Base-by-base conservation (phyloP, 192 early-diverging fungal genomes). In the Rhizophagus clarus region DNA sequence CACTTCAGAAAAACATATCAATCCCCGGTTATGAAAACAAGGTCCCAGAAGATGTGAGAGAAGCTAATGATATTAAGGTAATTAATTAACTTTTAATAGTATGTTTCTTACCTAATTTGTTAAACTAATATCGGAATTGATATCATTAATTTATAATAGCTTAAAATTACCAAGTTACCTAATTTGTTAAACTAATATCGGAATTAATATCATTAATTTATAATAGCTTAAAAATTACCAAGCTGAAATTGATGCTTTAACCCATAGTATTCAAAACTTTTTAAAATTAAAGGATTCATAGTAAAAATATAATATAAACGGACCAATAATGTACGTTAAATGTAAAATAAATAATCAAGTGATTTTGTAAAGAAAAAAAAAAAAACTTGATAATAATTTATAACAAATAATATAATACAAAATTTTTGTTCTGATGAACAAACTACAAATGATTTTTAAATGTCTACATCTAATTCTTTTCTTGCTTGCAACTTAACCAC, bases 221-320 rank as follows among this genome's bases (percentile, higher is more conserved):
- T 70, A 37, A n/a, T 70, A 95, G 90, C 83, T 94, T 68, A 90
- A 89, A 82, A 88, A 86, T 31, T 92, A 89, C 72, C 89, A 94
- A 61, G 89, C 92, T 5, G 95, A 96, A 86, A 91, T 96, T 74
- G 91, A 89, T 31, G 90, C 91, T 12, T 82, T 96, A 71, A 82
- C 83, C 31, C 82, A 84, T 47, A 88, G 91, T 24, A 93, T 93
- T 47, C 83, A 92, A 81, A 92, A 91, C 76, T 94, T 96, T 82
- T 84, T 92, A 78, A 86, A 85, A 31, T 86, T 92, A 68, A 89
- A 90, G 81, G 87, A 86, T 71, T 86, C 4, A 4, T 49, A 51
- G 14, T n/a, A n/a, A n/a, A n/a, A 56, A 1, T 22, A 56, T 20
- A 20, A 20, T 20, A 22, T 17, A 56, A 56, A 51, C 37, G 5